Conservation (phyloP, 306 rosid species). For the Prinsepia uniflora region DNA sequence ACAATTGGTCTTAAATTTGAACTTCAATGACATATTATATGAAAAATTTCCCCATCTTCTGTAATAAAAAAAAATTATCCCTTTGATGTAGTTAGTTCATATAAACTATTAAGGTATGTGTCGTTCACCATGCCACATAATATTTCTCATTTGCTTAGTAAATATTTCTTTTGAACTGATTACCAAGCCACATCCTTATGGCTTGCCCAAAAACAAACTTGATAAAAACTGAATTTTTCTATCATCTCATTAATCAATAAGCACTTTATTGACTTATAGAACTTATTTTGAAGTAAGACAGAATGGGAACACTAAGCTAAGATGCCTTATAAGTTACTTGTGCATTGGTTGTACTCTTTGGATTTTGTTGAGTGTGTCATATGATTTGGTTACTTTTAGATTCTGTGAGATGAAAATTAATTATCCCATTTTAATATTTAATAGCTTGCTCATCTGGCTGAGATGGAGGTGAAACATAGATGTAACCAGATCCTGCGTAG, state of each 20-base stretch:
- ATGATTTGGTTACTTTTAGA: constrained; percentile 11
- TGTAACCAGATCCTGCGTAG: constrained; percentile 59
- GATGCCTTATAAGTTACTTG: not conserved
- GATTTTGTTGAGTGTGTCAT: not conserved
- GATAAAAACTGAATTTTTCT: not conserved
- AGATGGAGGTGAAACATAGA: constrained; percentile 96
- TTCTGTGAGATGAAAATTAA: constrained; percentile 8
- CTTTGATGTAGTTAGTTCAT: too few relatives aligned
- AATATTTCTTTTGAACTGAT: not conserved
- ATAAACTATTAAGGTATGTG: too few relatives aligned
- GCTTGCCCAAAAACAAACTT: not conserved
- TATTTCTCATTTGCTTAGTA: not conserved
- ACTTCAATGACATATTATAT: too few relatives aligned
- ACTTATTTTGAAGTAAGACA: not conserved
- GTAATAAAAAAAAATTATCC: too few relatives aligned
- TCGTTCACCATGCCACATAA: too few relatives aligned
- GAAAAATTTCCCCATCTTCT: too few relatives aligned
- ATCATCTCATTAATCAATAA: not conserved
- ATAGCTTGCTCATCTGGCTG: constrained; percentile 93
- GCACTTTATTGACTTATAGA: not conserved
- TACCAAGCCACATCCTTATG: not conserved
- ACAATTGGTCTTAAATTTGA: too few relatives aligned
- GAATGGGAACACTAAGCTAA: not conserved
- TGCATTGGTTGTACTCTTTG: not conserved
- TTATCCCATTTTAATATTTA: constrained; percentile 13